Base-by-base conservation (phyloP, 495 filamentous ascomycete species). In the Chaetomium tenue region DNA sequence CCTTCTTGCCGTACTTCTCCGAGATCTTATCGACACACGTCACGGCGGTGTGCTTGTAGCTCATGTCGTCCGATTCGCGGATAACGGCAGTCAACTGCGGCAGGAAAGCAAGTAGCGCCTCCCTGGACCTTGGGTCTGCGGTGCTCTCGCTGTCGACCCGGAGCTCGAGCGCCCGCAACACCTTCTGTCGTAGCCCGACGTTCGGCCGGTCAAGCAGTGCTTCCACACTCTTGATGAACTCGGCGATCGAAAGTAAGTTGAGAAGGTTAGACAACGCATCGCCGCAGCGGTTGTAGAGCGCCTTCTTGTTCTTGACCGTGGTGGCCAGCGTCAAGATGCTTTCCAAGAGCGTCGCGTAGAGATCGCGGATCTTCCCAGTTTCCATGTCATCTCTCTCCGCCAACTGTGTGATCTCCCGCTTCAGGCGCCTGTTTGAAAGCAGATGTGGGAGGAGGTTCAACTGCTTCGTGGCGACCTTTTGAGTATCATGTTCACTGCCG, bases 1-100 rank as follows among this genome's bases (percentile, higher is more conserved):
- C 89, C 70, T 89, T 91, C 76, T 93, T 93, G 60, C 94, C 94
- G 72, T 95, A 97, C 72, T 90, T 90, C 76, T 95, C 91, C 11
- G 90, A 84, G 58, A 98, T 93, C 68, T 88, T 87, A 76, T 97
- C 91, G 55, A 97, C 89, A 70, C 94, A 98, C 46, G 84, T 83
- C 47, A 98, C 82, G 6, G 92, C 90, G 30, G 88, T 88, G 67
- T 88, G 88, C 75, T 91, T 93, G 70, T 94, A 85, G 42, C 85
- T 79, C 47, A 86, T 82, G 68, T 93, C 84, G 23, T 84, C 78
- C 25, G 89, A 88, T 13, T 88, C 83, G 53, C 88, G 79, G 46
- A 98, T 82, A 28, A 95, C 88, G 22, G 81, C 79, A 3, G 88
- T 88, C 63, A 97, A 78, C 66, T 86, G 87, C 12, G 91, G 87